Percentiles rank a stretch among this genome's conserved stretches.
These are phyloP conservation scores for Croton setiger DNA, from an alignment of 441 rosid species.

Conservation along the genomic window DNA sequence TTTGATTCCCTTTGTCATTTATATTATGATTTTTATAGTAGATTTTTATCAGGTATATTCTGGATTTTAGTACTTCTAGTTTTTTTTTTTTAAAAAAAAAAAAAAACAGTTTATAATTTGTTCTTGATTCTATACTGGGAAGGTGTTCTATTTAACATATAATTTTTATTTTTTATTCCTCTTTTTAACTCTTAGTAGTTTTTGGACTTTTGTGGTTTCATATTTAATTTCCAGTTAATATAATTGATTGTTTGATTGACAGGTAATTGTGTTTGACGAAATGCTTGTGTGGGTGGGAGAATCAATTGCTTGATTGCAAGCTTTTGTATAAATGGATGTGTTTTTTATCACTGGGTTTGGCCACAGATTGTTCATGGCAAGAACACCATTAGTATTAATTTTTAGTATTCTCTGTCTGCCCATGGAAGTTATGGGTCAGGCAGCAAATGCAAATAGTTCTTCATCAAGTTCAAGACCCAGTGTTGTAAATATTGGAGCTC, in stretches of 20 bases:
- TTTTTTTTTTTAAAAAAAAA: no score
- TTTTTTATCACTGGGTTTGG: slow-evolving; percentile 26
- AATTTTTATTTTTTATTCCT: neutral
- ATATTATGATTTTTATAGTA: neutral
- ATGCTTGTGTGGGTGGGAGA: slow-evolving; percentile 21
- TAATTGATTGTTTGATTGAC: neutral
- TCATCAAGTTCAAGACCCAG: slow-evolving; percentile 46
- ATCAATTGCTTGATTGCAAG: slow-evolving; percentile 19
- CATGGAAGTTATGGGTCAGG: slow-evolving; percentile 33
- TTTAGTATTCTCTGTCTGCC: slow-evolving; percentile 38
- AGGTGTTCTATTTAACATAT: neutral
- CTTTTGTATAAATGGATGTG: slow-evolving; percentile 31
- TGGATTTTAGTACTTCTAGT: neutral
- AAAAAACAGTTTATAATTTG: neutral
- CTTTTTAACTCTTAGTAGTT: neutral
- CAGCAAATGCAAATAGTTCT: slow-evolving; percentile 35
- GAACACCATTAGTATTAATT: slow-evolving; percentile 31
- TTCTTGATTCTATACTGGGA: neutral
- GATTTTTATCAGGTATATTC: neutral
- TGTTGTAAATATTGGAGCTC: slow-evolving; percentile 58
- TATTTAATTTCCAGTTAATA: neutral
- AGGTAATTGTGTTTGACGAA: slow-evolving; percentile 19
- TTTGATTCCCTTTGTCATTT: neutral
- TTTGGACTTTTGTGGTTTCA: neutral
- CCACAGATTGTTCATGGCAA: slow-evolving; percentile 17